Conservation (phyloP, 2,329 filamentous ascomycete species). For the Aspergillus puulaauensis region DNA sequence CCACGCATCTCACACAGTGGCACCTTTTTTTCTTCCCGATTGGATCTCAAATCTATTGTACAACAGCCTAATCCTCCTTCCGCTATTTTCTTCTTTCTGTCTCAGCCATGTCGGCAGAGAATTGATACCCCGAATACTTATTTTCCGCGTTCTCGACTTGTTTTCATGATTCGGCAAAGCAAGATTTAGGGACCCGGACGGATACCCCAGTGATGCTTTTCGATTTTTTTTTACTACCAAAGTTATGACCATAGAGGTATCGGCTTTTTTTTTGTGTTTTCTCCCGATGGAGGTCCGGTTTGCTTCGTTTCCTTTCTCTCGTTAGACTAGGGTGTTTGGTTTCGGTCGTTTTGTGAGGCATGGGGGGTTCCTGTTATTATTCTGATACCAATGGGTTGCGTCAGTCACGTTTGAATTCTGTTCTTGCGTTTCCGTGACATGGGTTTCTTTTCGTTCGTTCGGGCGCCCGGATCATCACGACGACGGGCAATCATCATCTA, state of each 20-base stretch:
- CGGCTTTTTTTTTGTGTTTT: slow-evolving; percentile 24
- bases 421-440: slow-evolving; percentile 19
- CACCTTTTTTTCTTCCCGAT: slow-evolving; percentile 17
- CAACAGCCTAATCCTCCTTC: slow-evolving; percentile 30
- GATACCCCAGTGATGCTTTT: slow-evolving; percentile 21
- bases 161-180: slow-evolving; percentile 21
- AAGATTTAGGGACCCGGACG: slow-evolving; percentile 19
- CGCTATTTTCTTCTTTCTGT: slow-evolving; percentile 23
- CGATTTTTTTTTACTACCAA: slow-evolving; percentile 19
- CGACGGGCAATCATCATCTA: background rate
- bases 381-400: slow-evolving; percentile 26
- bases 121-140: slow-evolving; percentile 29
- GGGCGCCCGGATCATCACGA: slow-evolving; percentile 2
- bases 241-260: slow-evolving; percentile 42
- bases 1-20: slow-evolving; percentile 13
- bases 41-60: slow-evolving; percentile 28
- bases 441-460: slow-evolving; percentile 4
- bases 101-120: slow-evolving; percentile 20
- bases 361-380: slow-evolving; percentile 14
- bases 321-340: slow-evolving; percentile 36
- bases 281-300: slow-evolving; percentile 26
- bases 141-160: slow-evolving; percentile 17
- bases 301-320: slow-evolving; percentile 34
- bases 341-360: slow-evolving; percentile 22
- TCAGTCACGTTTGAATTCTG: slow-evolving; percentile 4